Evolutionary conservation across 805 yeast species (phyloP).

Genomic region (Metschnikowia shivogae): DNA sequence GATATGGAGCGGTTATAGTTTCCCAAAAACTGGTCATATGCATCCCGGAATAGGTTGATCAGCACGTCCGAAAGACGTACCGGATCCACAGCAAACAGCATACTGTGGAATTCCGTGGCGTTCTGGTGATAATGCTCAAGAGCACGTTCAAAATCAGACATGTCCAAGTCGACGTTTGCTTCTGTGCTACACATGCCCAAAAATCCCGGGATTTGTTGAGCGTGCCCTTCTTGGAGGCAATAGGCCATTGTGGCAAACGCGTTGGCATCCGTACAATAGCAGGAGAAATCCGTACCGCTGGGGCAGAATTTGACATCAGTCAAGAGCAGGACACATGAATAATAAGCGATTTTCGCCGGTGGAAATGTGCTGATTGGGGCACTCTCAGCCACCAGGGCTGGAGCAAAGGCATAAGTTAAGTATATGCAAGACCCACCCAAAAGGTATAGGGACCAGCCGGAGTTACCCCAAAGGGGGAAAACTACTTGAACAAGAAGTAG

Average conservation of each 20-base stretch:
- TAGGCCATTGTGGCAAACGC: slow-evolving; percentile 37
- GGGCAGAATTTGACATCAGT: slow-evolving; percentile 20
- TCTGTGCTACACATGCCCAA: slow-evolving; percentile 23
- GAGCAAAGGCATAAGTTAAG: slow-evolving; percentile 48
- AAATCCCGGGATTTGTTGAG: slow-evolving; percentile 22
- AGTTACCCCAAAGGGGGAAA: not conserved
- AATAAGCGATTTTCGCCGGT: slow-evolving; percentile 26
- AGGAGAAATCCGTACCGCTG: slow-evolving; percentile 7
- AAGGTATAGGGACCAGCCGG: slow-evolving; percentile 1
- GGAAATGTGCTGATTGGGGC: slow-evolving; percentile 33
- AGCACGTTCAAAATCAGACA: slow-evolving; percentile 21
- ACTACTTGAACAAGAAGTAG: not conserved
- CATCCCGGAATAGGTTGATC: slow-evolving; percentile 18
- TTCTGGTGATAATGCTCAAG: slow-evolving; percentile 6
- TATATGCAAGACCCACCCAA: slow-evolving; percentile 2
- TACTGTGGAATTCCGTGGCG: slow-evolving; percentile 2
- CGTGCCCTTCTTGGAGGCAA: slow-evolving; percentile 28
- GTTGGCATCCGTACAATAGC: slow-evolving; percentile 27
- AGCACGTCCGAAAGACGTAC: slow-evolving; percentile 23
- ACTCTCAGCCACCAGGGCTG: slow-evolving; percentile 22
- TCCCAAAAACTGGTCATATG: slow-evolving; percentile 38
- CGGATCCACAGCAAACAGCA: slow-evolving; percentile 15
- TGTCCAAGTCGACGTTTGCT: slow-evolving; percentile 20
- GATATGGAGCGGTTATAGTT: slow-evolving; percentile 41
- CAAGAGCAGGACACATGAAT: slow-evolving; percentile 29